Conservation (phyloP, 2,329 filamentous ascomycete species). For the Dothidotthia symphoricarpi region DNA sequence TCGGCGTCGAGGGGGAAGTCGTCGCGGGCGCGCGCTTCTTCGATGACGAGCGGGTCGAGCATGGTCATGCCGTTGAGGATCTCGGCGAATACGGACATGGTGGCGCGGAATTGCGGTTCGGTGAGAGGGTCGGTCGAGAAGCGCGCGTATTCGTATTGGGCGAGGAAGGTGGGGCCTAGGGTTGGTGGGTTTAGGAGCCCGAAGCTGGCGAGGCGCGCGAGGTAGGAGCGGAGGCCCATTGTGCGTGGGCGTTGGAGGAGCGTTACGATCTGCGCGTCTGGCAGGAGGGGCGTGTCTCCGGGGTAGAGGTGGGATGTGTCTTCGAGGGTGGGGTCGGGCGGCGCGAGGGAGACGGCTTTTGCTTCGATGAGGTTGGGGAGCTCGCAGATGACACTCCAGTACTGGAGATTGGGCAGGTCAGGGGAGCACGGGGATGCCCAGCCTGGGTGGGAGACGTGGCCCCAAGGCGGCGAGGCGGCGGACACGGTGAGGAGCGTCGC, state of each 20-base stretch:
- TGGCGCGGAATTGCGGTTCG: conserved; percentile 67
- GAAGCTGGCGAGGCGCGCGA: conserved; percentile 66
- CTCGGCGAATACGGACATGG: conserved; percentile 84
- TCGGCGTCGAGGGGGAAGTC: conserved; percentile 20
- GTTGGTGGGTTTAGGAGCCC: conserved; percentile 58
- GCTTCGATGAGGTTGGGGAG: conserved; percentile 89
- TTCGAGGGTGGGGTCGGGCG: conserved; percentile 51
- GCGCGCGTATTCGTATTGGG: conserved; percentile 77
- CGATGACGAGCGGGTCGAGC: conserved; percentile 57
- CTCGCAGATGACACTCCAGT: conserved; percentile 75
- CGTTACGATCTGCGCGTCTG: conserved; percentile 67
- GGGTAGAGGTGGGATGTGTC: conserved; percentile 17
- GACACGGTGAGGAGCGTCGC: conserved; percentile 43
- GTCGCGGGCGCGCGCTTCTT: conserved; percentile 37
- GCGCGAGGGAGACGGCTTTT: conserved; percentile 83
- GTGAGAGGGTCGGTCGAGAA: conserved; percentile 72
- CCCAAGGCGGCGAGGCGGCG: conserved; percentile 64
- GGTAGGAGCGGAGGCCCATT: conserved; percentile 77
- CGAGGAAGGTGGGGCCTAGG: conserved; percentile 62
- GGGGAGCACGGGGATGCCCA: conserved; percentile 79
- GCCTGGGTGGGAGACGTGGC: conserved; percentile 77
- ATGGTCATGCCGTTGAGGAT: conserved; percentile 73
- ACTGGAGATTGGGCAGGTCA: conserved; percentile 79
- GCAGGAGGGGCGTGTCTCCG: conserved; percentile 38
- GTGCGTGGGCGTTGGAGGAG: conserved; percentile 67